A percentile compares a stretch with the other conserved stretches of the same genome.
Evolutionary conservation across 345 rosid species (phyloP).

Genomic region (Excoecaria agallocha): DNA sequence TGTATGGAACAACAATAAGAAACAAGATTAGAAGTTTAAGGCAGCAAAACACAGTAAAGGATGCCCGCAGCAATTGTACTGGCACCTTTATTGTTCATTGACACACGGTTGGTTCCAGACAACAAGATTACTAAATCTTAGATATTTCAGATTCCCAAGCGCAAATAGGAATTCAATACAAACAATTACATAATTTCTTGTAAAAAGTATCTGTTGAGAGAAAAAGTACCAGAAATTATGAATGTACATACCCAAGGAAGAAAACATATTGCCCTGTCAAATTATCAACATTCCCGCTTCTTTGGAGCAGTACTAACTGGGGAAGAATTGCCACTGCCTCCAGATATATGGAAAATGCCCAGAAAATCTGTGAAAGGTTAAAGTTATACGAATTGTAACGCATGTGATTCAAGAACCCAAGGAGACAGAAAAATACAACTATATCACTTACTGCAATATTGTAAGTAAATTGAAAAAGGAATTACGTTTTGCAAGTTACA

Average conservation of each 20-base stretch:
- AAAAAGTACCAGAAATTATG: not conserved
- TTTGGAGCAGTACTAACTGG: conserved; percentile 79
- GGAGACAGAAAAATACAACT: not conserved
- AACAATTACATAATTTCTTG: not conserved
- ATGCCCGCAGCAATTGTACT: no score
- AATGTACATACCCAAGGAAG: conserved; percentile 75
- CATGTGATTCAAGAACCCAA: not conserved
- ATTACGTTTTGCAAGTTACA: not conserved
- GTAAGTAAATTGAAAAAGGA: not conserved
- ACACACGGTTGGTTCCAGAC: not conserved
- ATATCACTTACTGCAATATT: not conserved
- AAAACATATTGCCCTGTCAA: conserved; percentile 91
- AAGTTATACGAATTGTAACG: not conserved
- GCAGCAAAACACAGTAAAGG: not conserved
- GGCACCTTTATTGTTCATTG: not conserved
- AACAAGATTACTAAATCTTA: not conserved
- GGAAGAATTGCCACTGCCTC: conserved; percentile 97
- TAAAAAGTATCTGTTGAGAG: not conserved
- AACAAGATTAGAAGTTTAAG: not conserved
- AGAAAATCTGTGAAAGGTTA: conserved; percentile 50
- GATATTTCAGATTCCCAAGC: not conserved
- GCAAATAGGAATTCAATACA: not conserved
- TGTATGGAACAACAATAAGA: not conserved
- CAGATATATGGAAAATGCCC: conserved; percentile 94
- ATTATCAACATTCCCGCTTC: conserved; percentile 96